Percentiles rank a stretch among this genome's conserved stretches.
These are phyloP conservation scores for Helotiales sp. DNA, from an alignment of 2,329 filamentous ascomycete species.

Conservation along the genomic window DNA sequence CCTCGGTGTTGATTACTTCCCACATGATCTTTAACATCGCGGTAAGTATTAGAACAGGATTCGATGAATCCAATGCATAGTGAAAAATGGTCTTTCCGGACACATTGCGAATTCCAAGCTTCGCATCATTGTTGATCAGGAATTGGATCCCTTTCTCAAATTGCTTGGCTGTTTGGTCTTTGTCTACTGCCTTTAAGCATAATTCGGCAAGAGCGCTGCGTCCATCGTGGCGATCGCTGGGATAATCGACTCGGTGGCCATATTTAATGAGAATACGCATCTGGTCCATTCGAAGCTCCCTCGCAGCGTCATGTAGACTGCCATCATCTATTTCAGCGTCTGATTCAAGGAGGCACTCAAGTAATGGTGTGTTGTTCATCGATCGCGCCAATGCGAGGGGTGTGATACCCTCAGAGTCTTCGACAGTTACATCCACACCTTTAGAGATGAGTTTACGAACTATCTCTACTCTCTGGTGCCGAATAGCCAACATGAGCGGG, in stretches of 20 bases:
- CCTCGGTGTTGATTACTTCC: slow-evolving; percentile 62
- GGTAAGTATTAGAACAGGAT: slow-evolving; percentile 55
- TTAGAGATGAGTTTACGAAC: slow-evolving; percentile 49
- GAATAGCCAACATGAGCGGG: slow-evolving; percentile 17
- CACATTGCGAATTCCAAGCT: slow-evolving; percentile 39
- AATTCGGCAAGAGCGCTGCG: slow-evolving; percentile 65
- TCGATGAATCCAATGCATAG: slow-evolving; percentile 59
- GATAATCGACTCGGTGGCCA: slow-evolving; percentile 65
- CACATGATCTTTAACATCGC: slow-evolving; percentile 63
- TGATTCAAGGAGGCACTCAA: slow-evolving; percentile 17
- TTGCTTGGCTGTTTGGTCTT: slow-evolving; percentile 30
- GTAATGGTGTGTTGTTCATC: slow-evolving; percentile 13
- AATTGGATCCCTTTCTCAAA: slow-evolving; percentile 52
- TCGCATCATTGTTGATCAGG: slow-evolving; percentile 55
- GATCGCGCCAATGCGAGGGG: slow-evolving; percentile 53
- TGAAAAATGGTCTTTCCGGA: slow-evolving; percentile 59
- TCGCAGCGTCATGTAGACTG: slow-evolving; percentile 64
- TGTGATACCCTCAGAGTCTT: slow-evolving; percentile 59
- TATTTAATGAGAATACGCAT: slow-evolving; percentile 58
- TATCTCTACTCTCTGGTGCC: slow-evolving; percentile 16
- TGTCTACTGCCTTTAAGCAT: slow-evolving; percentile 49
- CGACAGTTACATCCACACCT: slow-evolving; percentile 59
- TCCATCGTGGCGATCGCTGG: slow-evolving; percentile 61
- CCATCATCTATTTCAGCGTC: slow-evolving; percentile 43
- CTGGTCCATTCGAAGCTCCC: slow-evolving; percentile 56